Evolutionary conservation across 768 basidiomycete species (phyloP).

Genomic region (Hirschioporus abietinus): DNA sequence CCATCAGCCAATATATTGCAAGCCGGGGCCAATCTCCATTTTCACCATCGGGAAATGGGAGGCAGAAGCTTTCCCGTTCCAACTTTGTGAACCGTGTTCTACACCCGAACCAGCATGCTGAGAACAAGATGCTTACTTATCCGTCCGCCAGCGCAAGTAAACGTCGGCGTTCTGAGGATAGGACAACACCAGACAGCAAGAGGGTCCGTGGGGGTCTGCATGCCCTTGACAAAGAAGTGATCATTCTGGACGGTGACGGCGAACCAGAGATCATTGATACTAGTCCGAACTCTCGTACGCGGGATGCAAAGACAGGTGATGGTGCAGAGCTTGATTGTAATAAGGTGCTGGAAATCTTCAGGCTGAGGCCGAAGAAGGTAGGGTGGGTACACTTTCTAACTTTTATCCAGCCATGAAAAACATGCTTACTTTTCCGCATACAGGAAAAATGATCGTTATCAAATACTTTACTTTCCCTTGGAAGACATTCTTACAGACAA

Average conservation of each 20-base stretch:
- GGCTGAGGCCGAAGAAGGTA: slow-evolving; percentile 37
- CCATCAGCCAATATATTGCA: slow-evolving; percentile 8
- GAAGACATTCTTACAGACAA: slow-evolving; percentile 49
- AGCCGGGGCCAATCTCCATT: slow-evolving; percentile 6
- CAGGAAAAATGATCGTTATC: slow-evolving; percentile 59
- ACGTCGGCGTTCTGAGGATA: slow-evolving; percentile 1
- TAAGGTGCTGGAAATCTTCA: slow-evolving; percentile 41
- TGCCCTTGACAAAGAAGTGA: slow-evolving; percentile 9
- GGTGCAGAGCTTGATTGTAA: slow-evolving; percentile 24
- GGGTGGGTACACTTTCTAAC: slow-evolving; percentile 32
- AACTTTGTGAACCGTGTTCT: slow-evolving; percentile 11
- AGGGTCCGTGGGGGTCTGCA: neutral
- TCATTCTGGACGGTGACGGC: slow-evolving; percentile 8
- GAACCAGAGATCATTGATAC: slow-evolving; percentile 1
- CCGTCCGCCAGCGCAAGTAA: slow-evolving; percentile 2
- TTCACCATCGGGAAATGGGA: neutral
- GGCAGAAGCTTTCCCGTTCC: slow-evolving; percentile 14
- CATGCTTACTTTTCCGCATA: neutral
- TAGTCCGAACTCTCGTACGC: neutral
- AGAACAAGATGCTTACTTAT: neutral
- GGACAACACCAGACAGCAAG: slow-evolving; percentile 6
- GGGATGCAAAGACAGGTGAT: neutral
- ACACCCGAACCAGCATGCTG: neutral
- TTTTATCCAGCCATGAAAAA: slow-evolving; percentile 11
- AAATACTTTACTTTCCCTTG: slow-evolving; percentile 81